Conservation (phyloP, 768 basidiomycete species). For the Leccinum uliginosum region DNA sequence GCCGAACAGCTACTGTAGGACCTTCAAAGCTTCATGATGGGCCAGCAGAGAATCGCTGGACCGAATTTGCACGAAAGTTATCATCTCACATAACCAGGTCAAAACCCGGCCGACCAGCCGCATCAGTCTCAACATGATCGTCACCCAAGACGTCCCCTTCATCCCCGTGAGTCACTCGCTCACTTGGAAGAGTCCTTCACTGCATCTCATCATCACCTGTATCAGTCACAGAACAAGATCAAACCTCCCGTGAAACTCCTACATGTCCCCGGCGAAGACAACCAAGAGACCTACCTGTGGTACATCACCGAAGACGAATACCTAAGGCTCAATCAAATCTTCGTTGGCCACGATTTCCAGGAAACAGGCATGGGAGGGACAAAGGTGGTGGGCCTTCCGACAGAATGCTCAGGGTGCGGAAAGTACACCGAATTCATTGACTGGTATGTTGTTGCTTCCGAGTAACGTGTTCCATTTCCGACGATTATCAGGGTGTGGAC, state of each 20-base stretch:
- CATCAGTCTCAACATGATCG: not conserved
- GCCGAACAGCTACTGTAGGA: too few species aligned
- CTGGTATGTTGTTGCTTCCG: not conserved
- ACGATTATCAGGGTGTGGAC: conserved; percentile 11
- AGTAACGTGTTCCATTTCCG: not conserved
- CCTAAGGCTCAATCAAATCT: conserved; percentile 12
- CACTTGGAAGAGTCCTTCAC: too few species aligned
- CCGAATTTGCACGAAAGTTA: too few species aligned
- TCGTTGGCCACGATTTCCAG: conserved; percentile 10
- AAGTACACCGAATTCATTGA: conserved; percentile 17
- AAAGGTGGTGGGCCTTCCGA: conserved; percentile 10
- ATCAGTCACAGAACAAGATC: conserved; percentile 7
- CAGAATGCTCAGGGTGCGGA: conserved; percentile 7
- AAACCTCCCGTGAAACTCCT: conserved; percentile 7
- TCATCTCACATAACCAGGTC: too few species aligned
- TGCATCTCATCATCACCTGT: not conserved
- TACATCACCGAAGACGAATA: conserved; percentile 19
- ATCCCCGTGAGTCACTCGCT: conserved; percentile 4
- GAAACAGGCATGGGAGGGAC: conserved; percentile 12
- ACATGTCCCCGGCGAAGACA: not conserved
- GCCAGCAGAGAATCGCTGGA: too few species aligned
- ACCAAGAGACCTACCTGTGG: conserved; percentile 5
- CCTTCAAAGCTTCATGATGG: too few species aligned
- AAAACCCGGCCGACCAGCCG: too few species aligned
- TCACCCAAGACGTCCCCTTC: conserved; percentile 6